Evolutionary conservation across 1,284 basidiomycete species (phyloP), one percentile per base, ranked within the genome.

Genomic region (Meripilus lineatus): DNA sequence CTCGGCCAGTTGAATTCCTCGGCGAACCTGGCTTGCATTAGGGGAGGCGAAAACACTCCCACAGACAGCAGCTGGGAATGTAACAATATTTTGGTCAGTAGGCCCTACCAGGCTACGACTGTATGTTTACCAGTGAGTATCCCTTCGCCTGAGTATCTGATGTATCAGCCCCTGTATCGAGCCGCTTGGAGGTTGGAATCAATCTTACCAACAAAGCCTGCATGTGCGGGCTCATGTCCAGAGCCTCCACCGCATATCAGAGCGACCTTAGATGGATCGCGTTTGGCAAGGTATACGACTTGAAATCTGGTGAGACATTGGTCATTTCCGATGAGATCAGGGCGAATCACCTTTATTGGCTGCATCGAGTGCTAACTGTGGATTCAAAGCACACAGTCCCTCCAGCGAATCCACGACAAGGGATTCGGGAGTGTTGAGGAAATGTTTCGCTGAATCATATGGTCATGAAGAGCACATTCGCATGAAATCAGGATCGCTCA

Each of bases 11-110:
- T 92, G 81, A 46, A 95, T 85, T 5, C 77, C 91, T 18, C 82
- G 72, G 38, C 79, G 72, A 44, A 95, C 86, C 66, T 95, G 92
- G 38, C 75, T 77, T 8, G 89, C 77, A 57, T 86, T 94, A 2
- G 92, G 92, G 30, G 89, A 92, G 3, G 92, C 89, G 60, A 94
- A 94, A 20, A 93, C 71, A 57, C 82, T 89, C 10, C 93, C 93
- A 53, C 82, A 88, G 7, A 95, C 88, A 26, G 92, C 91, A 38
- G 83, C 91, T 76, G 60, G 33, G 32, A 11, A 28, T 18, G 18
- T 15, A 17, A 24, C 36, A n/a, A 46, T 17, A 41, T 28, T 28
- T 32, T 28, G 25, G 2, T 26, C 41, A 25, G 18, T 30, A n/a
- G 28, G n/a, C 28, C 28, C n/a, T 10, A 10, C n/a, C n/a, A n/a